Evolutionary conservation across 495 filamentous ascomycete genomes (phyloP).

Genomic region (Bacidia gigantensis): DNA sequence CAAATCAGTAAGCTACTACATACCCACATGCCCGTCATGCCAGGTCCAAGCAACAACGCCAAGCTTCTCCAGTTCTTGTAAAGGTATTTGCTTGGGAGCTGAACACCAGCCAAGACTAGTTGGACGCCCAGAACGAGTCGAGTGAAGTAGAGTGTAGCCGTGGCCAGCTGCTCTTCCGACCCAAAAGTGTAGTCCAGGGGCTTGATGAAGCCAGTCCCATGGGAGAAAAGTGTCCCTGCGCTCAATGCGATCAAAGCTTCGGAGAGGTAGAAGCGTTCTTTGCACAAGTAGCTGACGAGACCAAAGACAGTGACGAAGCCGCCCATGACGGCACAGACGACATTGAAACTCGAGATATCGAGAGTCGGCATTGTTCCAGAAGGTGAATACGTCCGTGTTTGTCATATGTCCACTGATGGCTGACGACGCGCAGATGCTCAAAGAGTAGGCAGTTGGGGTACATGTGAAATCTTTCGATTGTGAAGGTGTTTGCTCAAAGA

Average conservation of each 20-base stretch:
- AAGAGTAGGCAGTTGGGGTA: too few relatives aligned
- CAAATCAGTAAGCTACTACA: slow-evolving; percentile 63
- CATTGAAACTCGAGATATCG: slow-evolving; percentile 73
- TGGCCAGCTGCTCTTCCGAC: slow-evolving; percentile 41
- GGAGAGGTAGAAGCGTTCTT: slow-evolving; percentile 82
- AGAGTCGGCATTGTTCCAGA: slow-evolving; percentile 58
- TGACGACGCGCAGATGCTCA: neutral
- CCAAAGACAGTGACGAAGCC: slow-evolving; percentile 83
- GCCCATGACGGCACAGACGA: slow-evolving; percentile 67
- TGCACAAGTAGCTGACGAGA: slow-evolving; percentile 75
- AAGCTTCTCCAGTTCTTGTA: slow-evolving; percentile 68
- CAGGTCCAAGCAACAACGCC: slow-evolving; percentile 62
- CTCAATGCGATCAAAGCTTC: slow-evolving; percentile 80
- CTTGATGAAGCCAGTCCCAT: slow-evolving; percentile 61
- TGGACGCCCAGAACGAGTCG: slow-evolving; percentile 85
- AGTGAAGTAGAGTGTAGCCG: slow-evolving; percentile 68
- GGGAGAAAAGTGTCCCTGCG: slow-evolving; percentile 57
- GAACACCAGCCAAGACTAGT: slow-evolving; percentile 76
- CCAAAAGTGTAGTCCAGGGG: slow-evolving; percentile 65
- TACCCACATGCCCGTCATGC: slow-evolving; percentile 87
- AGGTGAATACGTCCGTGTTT: neutral
- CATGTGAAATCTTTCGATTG: too few relatives aligned
- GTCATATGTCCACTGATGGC: neutral
- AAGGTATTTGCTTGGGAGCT: slow-evolving; percentile 80
- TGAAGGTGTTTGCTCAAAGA: too few relatives aligned